Base-by-base conservation (phyloP, 2,329 filamentous ascomycete genomes). In the Colletotrichum tamarilloi region DNA sequence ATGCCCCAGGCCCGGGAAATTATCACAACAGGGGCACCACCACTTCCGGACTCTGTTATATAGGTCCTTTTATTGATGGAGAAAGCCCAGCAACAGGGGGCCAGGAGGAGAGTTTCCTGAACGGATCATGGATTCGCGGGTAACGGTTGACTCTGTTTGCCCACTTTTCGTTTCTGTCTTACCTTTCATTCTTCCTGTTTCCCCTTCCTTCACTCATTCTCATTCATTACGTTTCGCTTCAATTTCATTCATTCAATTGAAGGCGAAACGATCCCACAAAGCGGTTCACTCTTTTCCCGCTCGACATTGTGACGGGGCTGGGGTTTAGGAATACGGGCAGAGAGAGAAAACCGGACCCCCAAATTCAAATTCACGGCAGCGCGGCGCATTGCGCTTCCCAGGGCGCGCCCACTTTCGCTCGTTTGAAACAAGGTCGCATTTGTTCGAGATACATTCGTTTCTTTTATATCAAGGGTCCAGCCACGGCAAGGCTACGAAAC, bases 21-120 rank as follows among this genome's bases (percentile, higher is more conserved):
- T 73, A 73, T 73, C 70, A 73, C 70, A 70, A 70, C 70, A 73
- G 70, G 70, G 70, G 70, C 53, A 56, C 38, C 42, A 73, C 70
- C 53, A 70, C 49, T 60, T 73, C 16, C 46, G 67, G 70, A 42
- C 38, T n/a, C 32, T 69, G 60, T 57, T 65, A 52, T 70, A 57
- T 52, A 57, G 46, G 38, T 49, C 59, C 59, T 53, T 26, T 69
- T 65, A 73, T 73, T 56, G 66, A 73, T 68, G 62, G 66, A 32
- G 60, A 49, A 67, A 57, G 58, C 64, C 64, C 58, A 35, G 64
- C 38, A 52, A 30, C 22, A 19, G 7, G 60, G 46, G 11, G 11
- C 32, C 32, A 35, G 19, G 26, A 9, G 14, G 52, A 7, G 46
- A 53, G 60, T 52, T 11, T 35, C 52, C 32, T 67, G 49, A 65